Evolutionary conservation across 2,329 filamentous ascomycete genomes (phyloP).

Genomic region (Triangularia verruculosa): DNA sequence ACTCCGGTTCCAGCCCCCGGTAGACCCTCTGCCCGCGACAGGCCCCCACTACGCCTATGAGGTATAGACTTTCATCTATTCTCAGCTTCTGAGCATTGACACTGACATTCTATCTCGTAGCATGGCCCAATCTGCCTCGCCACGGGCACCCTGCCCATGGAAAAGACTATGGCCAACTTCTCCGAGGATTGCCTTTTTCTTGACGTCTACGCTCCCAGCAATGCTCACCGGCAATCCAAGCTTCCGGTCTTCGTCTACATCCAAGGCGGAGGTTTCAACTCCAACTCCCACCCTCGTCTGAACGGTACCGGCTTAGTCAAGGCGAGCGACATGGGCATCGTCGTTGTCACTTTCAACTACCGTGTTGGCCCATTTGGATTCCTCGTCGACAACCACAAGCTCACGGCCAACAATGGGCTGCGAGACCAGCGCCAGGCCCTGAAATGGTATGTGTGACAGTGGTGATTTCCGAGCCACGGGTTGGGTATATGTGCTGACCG

Average conservation of each 20-base stretch:
- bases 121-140: slow-evolving; percentile 32
- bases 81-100: neutral
- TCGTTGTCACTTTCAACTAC: slow-evolving; percentile 74
- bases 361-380: slow-evolving; percentile 74
- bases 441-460: slow-evolving; percentile 48
- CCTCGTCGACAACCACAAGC: slow-evolving; percentile 55
- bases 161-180: slow-evolving; percentile 25
- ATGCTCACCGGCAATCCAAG: slow-evolving; percentile 44
- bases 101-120: slow-evolving; percentile 20
- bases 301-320: slow-evolving; percentile 57
- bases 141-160: slow-evolving; percentile 28
- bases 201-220: slow-evolving; percentile 59
- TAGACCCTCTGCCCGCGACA: slow-evolving; percentile 52
- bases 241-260: slow-evolving; percentile 37
- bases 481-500: neutral
- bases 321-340: slow-evolving; percentile 56
- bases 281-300: slow-evolving; percentile 43
- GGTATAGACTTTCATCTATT: slow-evolving; percentile 37
- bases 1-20: slow-evolving; percentile 65
- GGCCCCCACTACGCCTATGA: slow-evolving; percentile 52
- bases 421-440: slow-evolving; percentile 67
- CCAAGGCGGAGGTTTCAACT: slow-evolving; percentile 54
- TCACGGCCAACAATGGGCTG: slow-evolving; percentile 65
- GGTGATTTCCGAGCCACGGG: neutral
- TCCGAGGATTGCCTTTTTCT: slow-evolving; percentile 70